These are phyloP conservation scores for Leucosporidium scottii DNA, from an alignment of 768 basidiomycete species.

Conservation along the genomic window DNA sequence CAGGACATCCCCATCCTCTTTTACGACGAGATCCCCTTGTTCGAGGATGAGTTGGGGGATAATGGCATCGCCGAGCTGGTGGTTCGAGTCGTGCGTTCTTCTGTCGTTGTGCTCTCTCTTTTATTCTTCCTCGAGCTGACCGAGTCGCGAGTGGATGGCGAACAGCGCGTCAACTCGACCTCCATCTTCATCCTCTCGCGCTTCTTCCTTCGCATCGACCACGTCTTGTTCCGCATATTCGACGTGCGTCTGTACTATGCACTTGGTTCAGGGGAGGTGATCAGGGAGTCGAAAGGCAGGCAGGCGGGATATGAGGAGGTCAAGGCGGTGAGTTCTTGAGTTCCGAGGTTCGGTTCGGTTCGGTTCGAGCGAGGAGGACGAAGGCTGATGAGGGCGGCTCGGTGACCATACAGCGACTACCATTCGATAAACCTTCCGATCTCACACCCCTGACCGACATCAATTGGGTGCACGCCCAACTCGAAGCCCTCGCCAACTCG, in stretches of 20 bases:
- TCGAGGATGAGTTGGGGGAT: slow-evolving; percentile 95
- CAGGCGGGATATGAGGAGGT: slow-evolving; percentile 80
- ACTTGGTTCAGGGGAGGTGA: slow-evolving; percentile 55
- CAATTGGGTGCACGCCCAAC: slow-evolving; percentile 60
- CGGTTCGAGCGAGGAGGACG: no score
- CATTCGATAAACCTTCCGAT: slow-evolving; percentile 51
- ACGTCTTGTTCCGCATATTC: slow-evolving; percentile 80
- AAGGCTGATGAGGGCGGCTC: background rate
- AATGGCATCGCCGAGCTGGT: slow-evolving; percentile 82
- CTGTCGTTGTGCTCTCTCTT: background rate
- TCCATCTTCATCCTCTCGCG: slow-evolving; percentile 85
- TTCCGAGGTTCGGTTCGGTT: no score
- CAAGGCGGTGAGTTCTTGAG: slow-evolving; percentile 47
- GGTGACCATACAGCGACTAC: slow-evolving; percentile 14
- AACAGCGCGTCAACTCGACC: slow-evolving; percentile 90
- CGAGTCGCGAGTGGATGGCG: background rate
- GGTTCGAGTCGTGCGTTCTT: slow-evolving; percentile 67
- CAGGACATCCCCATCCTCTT: slow-evolving; percentile 90
- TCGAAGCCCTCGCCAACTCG: slow-evolving; percentile 39
- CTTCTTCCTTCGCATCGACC: slow-evolving; percentile 89
- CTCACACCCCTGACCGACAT: slow-evolving; percentile 80
- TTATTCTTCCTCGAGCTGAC: background rate
- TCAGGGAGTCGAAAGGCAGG: slow-evolving; percentile 81
- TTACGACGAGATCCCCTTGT: slow-evolving; percentile 88
- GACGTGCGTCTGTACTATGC: slow-evolving; percentile 89